A percentile compares a stretch with the other conserved stretches of the same genome.
These are phyloP conservation scores for Salix caprea DNA, from an alignment of 345 rosid species.

Conservation along the genomic window DNA sequence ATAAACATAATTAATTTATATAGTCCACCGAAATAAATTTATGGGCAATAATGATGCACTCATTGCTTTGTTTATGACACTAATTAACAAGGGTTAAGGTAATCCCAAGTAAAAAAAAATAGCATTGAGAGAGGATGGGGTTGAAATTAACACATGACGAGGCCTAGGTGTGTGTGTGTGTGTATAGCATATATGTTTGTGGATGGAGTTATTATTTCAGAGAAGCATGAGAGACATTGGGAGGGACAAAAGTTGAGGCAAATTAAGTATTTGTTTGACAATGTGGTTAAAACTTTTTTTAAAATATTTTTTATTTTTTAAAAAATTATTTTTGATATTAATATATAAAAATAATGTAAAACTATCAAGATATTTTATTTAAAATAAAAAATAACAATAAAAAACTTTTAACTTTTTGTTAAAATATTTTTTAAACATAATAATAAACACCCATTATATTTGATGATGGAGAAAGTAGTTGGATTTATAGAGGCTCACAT, in stretches of 20 bases:
- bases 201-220: slow-evolving; percentile 13
- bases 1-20: too few species aligned
- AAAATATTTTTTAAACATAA: too few species aligned
- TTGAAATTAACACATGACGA: slow-evolving; percentile 34
- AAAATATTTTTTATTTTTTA: too few species aligned
- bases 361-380: too few species aligned
- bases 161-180: not conserved
- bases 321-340: too few species aligned
- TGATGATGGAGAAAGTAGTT: slow-evolving; percentile 26
- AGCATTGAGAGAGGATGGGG: not conserved
- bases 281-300: too few species aligned
- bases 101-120: not conserved
- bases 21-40: not conserved
- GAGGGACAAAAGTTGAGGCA: slow-evolving; percentile 4
- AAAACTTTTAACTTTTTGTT: too few species aligned
- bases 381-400: too few species aligned
- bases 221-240: not conserved
- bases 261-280: not conserved
- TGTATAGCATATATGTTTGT: not conserved
- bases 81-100: not conserved
- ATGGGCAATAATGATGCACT: slow-evolving; percentile 19
- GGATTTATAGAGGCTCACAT: slow-evolving; percentile 41
- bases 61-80: slow-evolving; percentile 4
- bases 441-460: too few species aligned
- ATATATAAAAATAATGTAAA: too few species aligned